Conservation (phyloP, 2,329 filamentous ascomycete species). For the Neonectria hederae region DNA sequence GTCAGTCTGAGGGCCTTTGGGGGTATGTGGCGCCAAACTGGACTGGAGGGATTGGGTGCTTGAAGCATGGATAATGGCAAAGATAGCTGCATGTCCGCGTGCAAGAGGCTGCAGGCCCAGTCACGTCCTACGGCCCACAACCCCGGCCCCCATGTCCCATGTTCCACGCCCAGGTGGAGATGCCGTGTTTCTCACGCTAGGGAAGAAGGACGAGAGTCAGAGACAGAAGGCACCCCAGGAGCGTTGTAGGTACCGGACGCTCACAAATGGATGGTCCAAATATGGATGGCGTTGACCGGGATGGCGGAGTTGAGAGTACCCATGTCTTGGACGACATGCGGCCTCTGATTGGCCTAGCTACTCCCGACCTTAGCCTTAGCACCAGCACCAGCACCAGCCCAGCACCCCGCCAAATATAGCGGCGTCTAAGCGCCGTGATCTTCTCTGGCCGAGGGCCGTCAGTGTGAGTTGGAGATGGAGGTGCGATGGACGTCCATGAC, state of each 20-base stretch:
- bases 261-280: neutral
- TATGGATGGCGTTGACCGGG: constrained; percentile 10
- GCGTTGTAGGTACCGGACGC: no score
- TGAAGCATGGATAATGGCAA: neutral
- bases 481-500: neutral
- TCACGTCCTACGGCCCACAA: constrained; percentile 6
- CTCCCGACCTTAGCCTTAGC: constrained; percentile 20
- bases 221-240: no score
- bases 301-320: constrained; percentile 9
- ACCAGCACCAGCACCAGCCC: constrained; percentile 28
- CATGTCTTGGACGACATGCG: constrained; percentile 11
- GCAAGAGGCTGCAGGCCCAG: constrained; percentile 20
- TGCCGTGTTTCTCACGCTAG: neutral
- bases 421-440: constrained; percentile 31
- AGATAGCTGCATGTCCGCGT: constrained; percentile 21
- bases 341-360: constrained; percentile 11
- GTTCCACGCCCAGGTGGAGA: constrained; percentile 14
- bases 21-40: constrained; percentile 17
- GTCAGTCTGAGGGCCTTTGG: constrained; percentile 7
- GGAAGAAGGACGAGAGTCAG: no score
- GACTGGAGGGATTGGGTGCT: constrained; percentile 9
- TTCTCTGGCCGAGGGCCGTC: constrained; percentile 3
- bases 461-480: neutral
- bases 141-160: neutral
- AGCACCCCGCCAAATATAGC: constrained; percentile 46